These are phyloP conservation scores for Colletotrichum higginsianum DNA, from an alignment of 2,329 filamentous ascomycete species.

Conservation along the genomic window DNA sequence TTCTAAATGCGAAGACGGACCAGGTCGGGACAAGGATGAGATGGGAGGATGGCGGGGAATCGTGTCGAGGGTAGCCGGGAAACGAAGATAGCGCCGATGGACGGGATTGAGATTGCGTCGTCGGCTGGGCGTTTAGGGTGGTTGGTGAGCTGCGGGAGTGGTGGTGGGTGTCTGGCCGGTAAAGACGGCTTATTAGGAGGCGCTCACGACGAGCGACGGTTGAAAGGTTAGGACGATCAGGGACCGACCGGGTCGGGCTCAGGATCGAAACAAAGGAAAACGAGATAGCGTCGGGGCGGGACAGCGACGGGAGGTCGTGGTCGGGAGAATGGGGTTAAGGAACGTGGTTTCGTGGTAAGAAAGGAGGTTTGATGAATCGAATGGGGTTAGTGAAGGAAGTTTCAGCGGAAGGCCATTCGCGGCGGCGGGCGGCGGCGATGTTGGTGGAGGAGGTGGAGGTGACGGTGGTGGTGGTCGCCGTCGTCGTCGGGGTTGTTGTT, in stretches of 20 bases:
- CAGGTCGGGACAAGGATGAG: conserved; percentile 33
- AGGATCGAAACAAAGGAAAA: conserved; percentile 40
- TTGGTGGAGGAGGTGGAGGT: background rate
- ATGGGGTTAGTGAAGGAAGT: conserved; percentile 16
- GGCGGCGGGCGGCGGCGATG: conserved; percentile 13
- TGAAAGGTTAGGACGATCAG: conserved; percentile 11
- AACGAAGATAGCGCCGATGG: conserved; percentile 22
- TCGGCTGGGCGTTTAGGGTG: conserved; percentile 26
- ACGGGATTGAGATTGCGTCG: conserved; percentile 29
- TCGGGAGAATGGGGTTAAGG: conserved; percentile 28
- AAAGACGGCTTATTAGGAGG: conserved; percentile 39
- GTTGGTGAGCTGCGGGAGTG: conserved; percentile 14
- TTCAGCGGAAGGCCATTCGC: conserved; percentile 33
- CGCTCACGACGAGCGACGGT: conserved; percentile 35
- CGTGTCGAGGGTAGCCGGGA: conserved; percentile 19
- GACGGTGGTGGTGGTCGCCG: background rate
- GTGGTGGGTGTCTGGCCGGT: conserved; percentile 21
- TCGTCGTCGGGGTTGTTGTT: background rate
- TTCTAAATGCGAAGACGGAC: conserved; percentile 22
- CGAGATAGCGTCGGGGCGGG: conserved; percentile 26
- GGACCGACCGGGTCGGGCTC: conserved; percentile 4
- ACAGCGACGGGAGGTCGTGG: conserved; percentile 25
- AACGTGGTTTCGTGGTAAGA: conserved; percentile 19
- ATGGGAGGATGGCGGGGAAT: background rate
- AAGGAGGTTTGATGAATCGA: conserved; percentile 13